These are phyloP conservation scores for Batrachochytrium dendrobatidis DNA, from an alignment of 371 early-diverging fungal species.

Conservation along the genomic window DNA sequence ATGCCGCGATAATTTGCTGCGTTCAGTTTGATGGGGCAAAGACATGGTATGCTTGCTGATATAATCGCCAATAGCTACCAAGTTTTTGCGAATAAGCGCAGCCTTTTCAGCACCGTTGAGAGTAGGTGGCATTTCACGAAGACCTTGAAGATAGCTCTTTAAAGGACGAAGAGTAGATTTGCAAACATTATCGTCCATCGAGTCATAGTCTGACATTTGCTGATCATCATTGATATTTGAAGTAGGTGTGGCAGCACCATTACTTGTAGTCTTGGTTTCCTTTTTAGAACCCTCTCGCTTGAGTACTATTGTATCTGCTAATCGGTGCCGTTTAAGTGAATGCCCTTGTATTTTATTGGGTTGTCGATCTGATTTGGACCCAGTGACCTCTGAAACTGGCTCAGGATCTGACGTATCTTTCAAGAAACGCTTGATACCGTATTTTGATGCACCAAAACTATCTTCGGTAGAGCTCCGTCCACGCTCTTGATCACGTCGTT, in stretches of 20 bases:
- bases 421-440: neutral
- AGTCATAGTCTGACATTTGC: conserved; percentile 12
- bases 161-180: conserved; percentile 47
- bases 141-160: conserved; percentile 36
- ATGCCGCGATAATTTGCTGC: conserved; percentile 13
- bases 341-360: neutral
- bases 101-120: conserved; percentile 45
- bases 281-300: neutral
- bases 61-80: conserved; percentile 53
- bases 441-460: conserved; percentile 1
- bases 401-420: neutral
- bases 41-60: conserved; percentile 39
- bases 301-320: conserved; percentile 2
- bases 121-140: conserved; percentile 46
- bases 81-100: conserved; percentile 46
- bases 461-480: conserved; percentile 3
- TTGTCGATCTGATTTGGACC: conserved; percentile 4
- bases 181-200: conserved; percentile 20
- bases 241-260: neutral
- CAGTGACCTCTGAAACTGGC: neutral
- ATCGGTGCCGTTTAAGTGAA: neutral
- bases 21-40: neutral
- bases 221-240: conserved; percentile 5
- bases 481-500: conserved; percentile 15
- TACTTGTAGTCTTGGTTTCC: neutral